Base-by-base conservation (phyloP, 2,329 filamentous ascomycete species). In the Penicillium hesseltinei region DNA sequence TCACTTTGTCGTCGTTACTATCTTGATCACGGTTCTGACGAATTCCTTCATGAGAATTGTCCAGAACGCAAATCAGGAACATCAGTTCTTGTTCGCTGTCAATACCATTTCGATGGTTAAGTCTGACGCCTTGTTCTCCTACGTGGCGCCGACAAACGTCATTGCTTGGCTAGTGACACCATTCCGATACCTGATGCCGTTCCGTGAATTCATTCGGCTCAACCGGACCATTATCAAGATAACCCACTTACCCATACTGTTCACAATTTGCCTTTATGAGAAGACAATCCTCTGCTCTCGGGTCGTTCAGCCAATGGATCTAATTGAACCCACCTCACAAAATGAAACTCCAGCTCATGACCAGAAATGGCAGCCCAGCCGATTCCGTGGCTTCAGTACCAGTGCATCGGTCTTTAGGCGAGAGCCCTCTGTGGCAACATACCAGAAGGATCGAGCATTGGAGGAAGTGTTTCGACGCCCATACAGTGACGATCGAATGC, bases 61-160 rank as follows among this genome's bases (percentile, higher is more conserved):
- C 2, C 91, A 91, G 51, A 97, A 97, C 70, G 92, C 92, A 8
- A 91, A 91, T 54, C 89, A 97, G 72, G 93, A 97, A 75, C 92
- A 97, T 66, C 85, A 88, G 63, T 97, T 96, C 71, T 77, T 97
- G 2, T 97, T 97, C 69, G 93, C 93, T 0, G 92, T 97, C 73
- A 97, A 97, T 71, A 95, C 93, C 5, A 96, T 97, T 49, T 95
- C 91, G 5, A 95, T 96, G 90, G 93, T 97, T 63, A 97, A 97
- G 74, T 96, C 94, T n/a, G 93, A 97, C 72, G 90, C 92, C 0
- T 80, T 97, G 0, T 97, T 97, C 78, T 95, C 91, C 4, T 97
- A 97, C 71, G 85, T 97, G 59, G 90, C 93, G 1, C 93, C 93
- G 0, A 88, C 90, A 15, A 97, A 97, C 70, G 89, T 97, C 31